These are phyloP conservation scores for Solanum tarapatanum DNA, from an alignment of 257 asterid species.

Conservation along the genomic window DNA sequence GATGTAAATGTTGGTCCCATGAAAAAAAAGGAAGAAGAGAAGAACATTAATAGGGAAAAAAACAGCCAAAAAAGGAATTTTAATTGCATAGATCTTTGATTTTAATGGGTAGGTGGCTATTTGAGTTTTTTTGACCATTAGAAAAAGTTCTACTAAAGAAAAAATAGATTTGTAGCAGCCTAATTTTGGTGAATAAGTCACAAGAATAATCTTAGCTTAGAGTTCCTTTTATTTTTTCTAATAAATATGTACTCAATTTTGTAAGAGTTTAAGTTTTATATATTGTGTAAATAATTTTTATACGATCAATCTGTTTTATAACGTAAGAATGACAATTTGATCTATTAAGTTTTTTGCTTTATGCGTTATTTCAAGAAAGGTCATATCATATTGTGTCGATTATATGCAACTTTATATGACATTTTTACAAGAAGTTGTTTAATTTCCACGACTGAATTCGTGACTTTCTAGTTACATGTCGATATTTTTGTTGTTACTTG, in stretches of 20 bases:
- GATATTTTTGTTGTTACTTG: not conserved
- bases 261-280: not conserved
- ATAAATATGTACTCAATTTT: not conserved
- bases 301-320: not conserved
- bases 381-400: not conserved
- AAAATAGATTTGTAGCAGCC: not conserved
- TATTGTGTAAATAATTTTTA: not conserved
- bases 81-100: not conserved
- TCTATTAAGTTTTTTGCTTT: not conserved
- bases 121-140: not conserved
- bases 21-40: not conserved
- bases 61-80: not conserved
- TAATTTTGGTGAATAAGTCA: not conserved
- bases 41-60: not conserved
- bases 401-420: not conserved
- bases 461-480: not conserved
- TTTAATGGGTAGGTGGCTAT: not conserved
- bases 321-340: not conserved
- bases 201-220: not conserved
- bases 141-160: not conserved
- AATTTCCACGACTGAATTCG: not conserved
- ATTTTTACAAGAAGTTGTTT: not conserved
- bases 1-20: not conserved
- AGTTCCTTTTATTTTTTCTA: not conserved
- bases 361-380: not conserved